Base-by-base conservation (phyloP, 164 flowering plant genomes). In the Cinnamomum micranthum region DNA sequence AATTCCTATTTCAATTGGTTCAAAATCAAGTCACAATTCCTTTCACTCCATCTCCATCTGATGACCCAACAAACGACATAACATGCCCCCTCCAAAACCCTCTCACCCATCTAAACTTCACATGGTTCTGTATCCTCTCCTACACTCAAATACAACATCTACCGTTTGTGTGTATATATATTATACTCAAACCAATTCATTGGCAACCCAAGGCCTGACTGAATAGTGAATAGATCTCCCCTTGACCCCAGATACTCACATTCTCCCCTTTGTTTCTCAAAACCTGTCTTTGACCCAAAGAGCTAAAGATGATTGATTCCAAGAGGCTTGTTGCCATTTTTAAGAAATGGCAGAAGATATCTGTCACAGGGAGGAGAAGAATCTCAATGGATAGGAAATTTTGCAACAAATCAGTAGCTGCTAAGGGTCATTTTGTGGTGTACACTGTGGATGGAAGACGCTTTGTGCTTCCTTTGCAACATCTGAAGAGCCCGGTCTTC, bases 391-490 rank as follows among this genome's bases (percentile, higher is more conserved):
- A 33, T 64, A 7, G 13, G 25, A 24, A 24, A 64, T 11, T 24
- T 20, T 24, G 76, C 51, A 55, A 33, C 58, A 68, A n/a, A n/a
- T 4, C 23, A 3, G 17, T 55, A 17, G 71, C 74, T 2, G 31
- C 50, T 6, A 73, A 76, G 51, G 81, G 85, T 17, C 80, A 74
- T 60, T 80, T 78, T 59, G 78, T 78, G 2, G 76, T 74, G 23
- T 82, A 82, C 69, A 68, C 81, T 2, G 22, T 28, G 2, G 83
- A 80, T 69, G 67, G 76, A 47, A 80, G 67, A 28, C 70, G 79
- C 11, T 81, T 78, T 47, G 62, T 78, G 71, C 27, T 78, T 74
- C 84, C 84, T 0, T 71, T 81, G 55, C 24, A 14, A 12, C 73
- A 59, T 73, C 77, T 81, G 1, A 66, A 33, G 19, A 23, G 64